Conservation (phyloP, 805 yeast genomes). For the Lipomyces oligophaga region DNA sequence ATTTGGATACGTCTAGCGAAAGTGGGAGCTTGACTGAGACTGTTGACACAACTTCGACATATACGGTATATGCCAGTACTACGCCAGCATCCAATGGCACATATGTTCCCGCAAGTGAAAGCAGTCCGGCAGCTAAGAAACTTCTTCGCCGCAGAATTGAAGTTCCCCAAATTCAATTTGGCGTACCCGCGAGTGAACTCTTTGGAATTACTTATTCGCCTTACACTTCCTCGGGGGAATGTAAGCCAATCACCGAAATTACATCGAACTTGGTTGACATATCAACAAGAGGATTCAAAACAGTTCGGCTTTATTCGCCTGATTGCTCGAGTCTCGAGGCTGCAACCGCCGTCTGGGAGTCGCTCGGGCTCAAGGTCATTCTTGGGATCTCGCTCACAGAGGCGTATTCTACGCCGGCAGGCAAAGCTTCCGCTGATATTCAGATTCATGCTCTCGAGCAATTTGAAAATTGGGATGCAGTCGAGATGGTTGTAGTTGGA, state of each 20-base stretch:
- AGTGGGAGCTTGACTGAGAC: too few relatives aligned
- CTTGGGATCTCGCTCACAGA: slow-evolving; percentile 80
- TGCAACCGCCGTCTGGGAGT: slow-evolving; percentile 38
- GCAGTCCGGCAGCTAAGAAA: slow-evolving; percentile 50
- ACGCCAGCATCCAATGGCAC: too few relatives aligned
- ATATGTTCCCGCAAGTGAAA: too few relatives aligned
- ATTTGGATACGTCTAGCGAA: too few relatives aligned
- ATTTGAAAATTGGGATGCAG: slow-evolving; percentile 58
- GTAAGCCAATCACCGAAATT: slow-evolving; percentile 59
- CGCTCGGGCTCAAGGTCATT: slow-evolving; percentile 55
- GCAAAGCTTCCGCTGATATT: slow-evolving; percentile 51
- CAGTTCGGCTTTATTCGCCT: slow-evolving; percentile 77
- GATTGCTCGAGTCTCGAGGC: slow-evolving; percentile 72
- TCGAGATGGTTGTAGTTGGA: slow-evolving; percentile 76
- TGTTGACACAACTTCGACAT: too few relatives aligned
- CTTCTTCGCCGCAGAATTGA: slow-evolving; percentile 7
- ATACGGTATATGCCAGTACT: too few relatives aligned
- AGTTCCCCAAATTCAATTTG: slow-evolving; percentile 1
- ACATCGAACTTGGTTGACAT: slow-evolving; percentile 57
- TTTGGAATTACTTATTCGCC: slow-evolving; percentile 48
- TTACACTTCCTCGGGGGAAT: slow-evolving; percentile 53
- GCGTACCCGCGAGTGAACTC: slow-evolving; percentile 28
- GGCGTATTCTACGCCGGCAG: too few relatives aligned
- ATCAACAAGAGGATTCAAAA: slow-evolving; percentile 55
- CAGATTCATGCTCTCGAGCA: slow-evolving; percentile 54